Percentiles rank a stretch among this genome's conserved stretches.
These are phyloP conservation scores for Aegle marmelos DNA, from an alignment of 345 rosid genomes.

Conservation along the genomic window DNA sequence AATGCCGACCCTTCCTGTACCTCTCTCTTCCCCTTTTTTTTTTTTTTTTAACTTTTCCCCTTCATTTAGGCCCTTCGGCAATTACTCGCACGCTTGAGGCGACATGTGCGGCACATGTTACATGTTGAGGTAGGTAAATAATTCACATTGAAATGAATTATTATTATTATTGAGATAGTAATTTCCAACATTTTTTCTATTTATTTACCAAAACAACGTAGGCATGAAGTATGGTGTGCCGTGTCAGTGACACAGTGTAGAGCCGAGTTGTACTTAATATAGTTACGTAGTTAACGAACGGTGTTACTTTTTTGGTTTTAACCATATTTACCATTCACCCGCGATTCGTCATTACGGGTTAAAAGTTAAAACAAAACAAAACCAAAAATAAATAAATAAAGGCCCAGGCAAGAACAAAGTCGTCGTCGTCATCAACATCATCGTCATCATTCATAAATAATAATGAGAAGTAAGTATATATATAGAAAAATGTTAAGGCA, in stretches of 20 bases:
- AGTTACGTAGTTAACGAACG: not conserved
- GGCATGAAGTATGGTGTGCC: not conserved
- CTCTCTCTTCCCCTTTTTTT: no score
- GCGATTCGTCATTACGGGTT: not conserved
- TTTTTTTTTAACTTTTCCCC: no score
- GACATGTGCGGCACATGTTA: no score
- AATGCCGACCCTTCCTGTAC: no score
- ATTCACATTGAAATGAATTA: no score
- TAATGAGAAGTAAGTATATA: not conserved
- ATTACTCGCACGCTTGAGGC: no score
- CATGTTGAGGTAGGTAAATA: no score
- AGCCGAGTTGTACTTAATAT: not conserved
- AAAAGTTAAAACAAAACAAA: no score
- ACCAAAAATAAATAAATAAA: not conserved
- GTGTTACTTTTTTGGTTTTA: not conserved
- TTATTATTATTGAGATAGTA: not conserved
- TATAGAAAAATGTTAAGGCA: constrained; percentile 6
- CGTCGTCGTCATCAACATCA: not conserved
- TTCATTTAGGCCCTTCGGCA: no score
- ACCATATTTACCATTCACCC: not conserved
- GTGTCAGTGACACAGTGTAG: not conserved
- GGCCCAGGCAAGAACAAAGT: not conserved
- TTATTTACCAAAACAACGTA: not conserved
- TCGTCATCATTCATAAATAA: not conserved
- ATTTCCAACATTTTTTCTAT: not conserved